These are phyloP conservation scores for Eutrema japonicum DNA, from an alignment of 345 rosid species.

Conservation along the genomic window DNA sequence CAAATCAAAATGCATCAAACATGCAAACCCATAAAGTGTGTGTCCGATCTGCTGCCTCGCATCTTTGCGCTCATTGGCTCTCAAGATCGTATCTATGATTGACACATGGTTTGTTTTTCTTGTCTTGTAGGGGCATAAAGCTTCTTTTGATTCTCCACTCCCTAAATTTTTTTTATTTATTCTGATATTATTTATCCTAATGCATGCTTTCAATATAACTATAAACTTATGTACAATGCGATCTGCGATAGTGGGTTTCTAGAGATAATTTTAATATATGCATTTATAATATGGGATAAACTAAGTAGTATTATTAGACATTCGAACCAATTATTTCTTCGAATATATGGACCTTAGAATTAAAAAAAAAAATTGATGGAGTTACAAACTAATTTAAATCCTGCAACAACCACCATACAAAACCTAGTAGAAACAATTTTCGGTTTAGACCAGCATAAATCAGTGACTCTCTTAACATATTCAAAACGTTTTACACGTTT, in stretches of 20 bases:
- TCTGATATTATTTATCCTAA: conserved; percentile 27
- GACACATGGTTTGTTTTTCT: conserved; percentile 39
- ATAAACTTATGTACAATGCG: conserved; percentile 16
- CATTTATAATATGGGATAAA: background rate
- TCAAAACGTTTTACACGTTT: background rate
- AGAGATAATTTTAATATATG: conserved; percentile 21
- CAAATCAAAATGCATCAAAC: conserved; percentile 40
- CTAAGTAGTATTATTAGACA: background rate
- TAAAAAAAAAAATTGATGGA: background rate
- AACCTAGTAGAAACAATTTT: background rate
- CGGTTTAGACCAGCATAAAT: background rate
- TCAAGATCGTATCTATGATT: conserved; percentile 40
- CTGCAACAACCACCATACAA: background rate
- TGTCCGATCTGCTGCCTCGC: conserved; percentile 36
- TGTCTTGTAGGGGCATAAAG: conserved; percentile 27
- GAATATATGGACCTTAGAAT: background rate
- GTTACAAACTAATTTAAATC: background rate
- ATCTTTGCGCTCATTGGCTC: conserved; percentile 41
- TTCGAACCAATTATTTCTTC: conserved; percentile 19
- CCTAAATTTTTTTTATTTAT: conserved; percentile 8
- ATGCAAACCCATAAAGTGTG: conserved; percentile 31
- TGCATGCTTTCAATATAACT: conserved; percentile 13
- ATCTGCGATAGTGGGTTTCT: conserved; percentile 18
- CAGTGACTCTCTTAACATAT: background rate
- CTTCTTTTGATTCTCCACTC: conserved; percentile 40